These are phyloP conservation scores for Persicaria tinctoria DNA, from an alignment of 148 eudicot genomes.

Conservation along the genomic window DNA sequence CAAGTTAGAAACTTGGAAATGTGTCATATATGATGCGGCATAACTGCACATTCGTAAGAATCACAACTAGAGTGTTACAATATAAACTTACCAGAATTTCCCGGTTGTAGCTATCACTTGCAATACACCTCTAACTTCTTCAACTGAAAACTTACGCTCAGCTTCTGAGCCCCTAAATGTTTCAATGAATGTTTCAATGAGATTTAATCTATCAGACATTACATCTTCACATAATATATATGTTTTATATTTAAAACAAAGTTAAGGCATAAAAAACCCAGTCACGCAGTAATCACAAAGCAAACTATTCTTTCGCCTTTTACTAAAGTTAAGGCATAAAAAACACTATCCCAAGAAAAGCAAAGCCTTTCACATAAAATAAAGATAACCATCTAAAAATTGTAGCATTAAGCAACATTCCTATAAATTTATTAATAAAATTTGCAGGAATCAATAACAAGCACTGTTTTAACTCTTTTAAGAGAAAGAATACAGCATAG, in stretches of 20 bases:
- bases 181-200: conserved; percentile 11
- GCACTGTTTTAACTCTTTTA: background rate
- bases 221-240: background rate
- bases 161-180: conserved; percentile 35
- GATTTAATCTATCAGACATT: background rate
- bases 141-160: conserved; percentile 40
- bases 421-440: background rate
- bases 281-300: no score
- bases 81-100: conserved; percentile 60
- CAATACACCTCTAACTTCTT: conserved; percentile 48
- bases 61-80: background rate
- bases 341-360: background rate
- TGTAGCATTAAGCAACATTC: background rate
- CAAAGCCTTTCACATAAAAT: background rate
- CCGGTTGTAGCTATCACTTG: conserved; percentile 69
- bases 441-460: background rate
- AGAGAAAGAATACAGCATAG: background rate
- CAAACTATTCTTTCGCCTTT: no score
- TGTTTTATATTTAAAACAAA: background rate
- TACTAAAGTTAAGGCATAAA: background rate
- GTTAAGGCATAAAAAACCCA: background rate
- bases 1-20: no score
- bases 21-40: background rate
- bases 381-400: background rate
- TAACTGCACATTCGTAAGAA: background rate